Base-by-base conservation (phyloP, 23 red algal species). In the Gracilariopsis chorda region DNA sequence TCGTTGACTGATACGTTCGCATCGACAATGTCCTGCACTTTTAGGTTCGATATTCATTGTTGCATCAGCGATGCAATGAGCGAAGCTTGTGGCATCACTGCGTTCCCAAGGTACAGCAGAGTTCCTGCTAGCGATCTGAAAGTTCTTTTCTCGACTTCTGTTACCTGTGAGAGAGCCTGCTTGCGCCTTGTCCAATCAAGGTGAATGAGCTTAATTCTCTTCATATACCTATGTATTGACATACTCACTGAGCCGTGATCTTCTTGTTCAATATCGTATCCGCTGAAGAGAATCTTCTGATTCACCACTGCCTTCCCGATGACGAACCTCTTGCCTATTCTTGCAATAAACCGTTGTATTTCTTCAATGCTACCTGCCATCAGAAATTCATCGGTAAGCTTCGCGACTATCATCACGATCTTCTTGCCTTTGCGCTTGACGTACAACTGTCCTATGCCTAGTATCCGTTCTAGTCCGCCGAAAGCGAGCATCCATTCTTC, bases 321-420 rank as follows among this genome's bases (percentile, higher is more conserved):
- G 28, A 11, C 39, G 16, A 64, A 63, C 4, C 56, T 49, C 4
- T 40, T 9, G 19, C 43, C 25, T 62, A 60, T 12, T 37, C 14
- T 63, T 44, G 61, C 51, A 4, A 9, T 13, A 11, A 37, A 63
- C 58, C 3, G 4, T 43, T 72, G 7, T 4, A 36, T 72, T 5
- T 40, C 7, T 12, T 46, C 65, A 34, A 10, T 4, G 30, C 17
- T 32, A 21, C 41, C 75, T 5, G 17, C 42, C 3, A 80, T 55
- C 30, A 80, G 35, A 5, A 80, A 51, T 30, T 80, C 75, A 44
- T 80, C 75, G 8, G 33, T 80, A 3, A 80, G 17, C 24, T 80
- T 80, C 7, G 41, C 75, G 19, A 80, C 6, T 37, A 80, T 27
- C 6, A 80, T n/a, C 6, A 80, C 42, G 40, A 52, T 80, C 13